A percentile compares a stretch with the other conserved stretches of the same genome.
These are phyloP conservation scores for Trypanosoma platydactyli DNA, from an alignment of 208 protist genomes.

Conservation along the genomic window DNA sequence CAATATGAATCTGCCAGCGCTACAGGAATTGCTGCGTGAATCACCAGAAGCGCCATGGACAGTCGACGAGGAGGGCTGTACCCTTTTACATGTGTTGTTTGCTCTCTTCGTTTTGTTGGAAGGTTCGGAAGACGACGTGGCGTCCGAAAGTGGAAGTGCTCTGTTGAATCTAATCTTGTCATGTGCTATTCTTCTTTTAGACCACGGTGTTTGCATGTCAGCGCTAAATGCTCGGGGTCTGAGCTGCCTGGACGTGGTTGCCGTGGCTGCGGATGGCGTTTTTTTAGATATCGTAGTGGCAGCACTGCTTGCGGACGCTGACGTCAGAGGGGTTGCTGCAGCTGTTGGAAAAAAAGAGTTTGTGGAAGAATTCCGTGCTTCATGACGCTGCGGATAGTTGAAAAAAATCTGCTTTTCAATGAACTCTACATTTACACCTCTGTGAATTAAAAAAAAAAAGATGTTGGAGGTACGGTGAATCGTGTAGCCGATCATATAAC, in stretches of 20 bases:
- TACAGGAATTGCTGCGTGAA: constrained; percentile 42
- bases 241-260: constrained; percentile 67
- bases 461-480: too few relatives aligned
- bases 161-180: constrained; percentile 47
- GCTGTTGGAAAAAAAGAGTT: constrained; percentile 9
- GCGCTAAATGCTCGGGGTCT: constrained; percentile 38
- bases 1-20: constrained; percentile 49
- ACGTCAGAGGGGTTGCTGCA: constrained; percentile 19
- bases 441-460: constrained; percentile 5
- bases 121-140: constrained; percentile 11
- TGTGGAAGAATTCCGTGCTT: neutral
- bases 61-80: constrained; percentile 62
- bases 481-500: neutral
- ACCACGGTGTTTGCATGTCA: constrained; percentile 37
- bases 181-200: constrained; percentile 42
- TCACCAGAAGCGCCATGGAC: constrained; percentile 28
- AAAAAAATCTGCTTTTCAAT: neutral
- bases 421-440: neutral
- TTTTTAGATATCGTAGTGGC: constrained; percentile 51
- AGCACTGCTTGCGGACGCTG: constrained; percentile 38
- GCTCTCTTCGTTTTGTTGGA: constrained; percentile 28
- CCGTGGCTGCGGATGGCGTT: constrained; percentile 26
- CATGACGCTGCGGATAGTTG: neutral
- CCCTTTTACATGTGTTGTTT: constrained; percentile 54
- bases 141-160: constrained; percentile 16